Evolutionary conservation across 306 rosid genomes (phyloP).

Genomic region (Sicyos edulis): DNA sequence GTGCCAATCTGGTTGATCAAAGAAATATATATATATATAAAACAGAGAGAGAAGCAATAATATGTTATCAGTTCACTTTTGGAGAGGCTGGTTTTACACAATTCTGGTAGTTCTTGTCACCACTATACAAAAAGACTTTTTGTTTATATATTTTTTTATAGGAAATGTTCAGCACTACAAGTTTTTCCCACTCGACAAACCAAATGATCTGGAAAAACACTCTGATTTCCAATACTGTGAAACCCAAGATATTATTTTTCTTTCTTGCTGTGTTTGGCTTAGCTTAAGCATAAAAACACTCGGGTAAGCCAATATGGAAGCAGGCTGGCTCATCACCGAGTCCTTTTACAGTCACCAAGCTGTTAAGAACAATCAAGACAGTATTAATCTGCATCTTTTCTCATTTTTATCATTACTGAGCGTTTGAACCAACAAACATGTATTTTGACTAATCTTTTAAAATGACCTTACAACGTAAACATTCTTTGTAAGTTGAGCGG

Average conservation of each 20-base stretch:
- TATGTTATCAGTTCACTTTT: constrained; percentile 12
- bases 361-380: constrained; percentile 3
- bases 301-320: constrained; percentile 3
- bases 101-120: constrained; percentile 18
- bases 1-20: not conserved
- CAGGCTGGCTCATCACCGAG: constrained; percentile 1
- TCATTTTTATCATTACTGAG: not conserved
- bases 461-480: not conserved
- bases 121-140: constrained; percentile 1
- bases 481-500: constrained; percentile 4
- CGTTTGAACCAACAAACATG: not conserved
- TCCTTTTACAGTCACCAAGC: constrained; percentile 15
- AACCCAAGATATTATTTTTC: constrained; percentile 6
- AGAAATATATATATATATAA: constrained; percentile 13
- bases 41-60: not conserved
- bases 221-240: not conserved
- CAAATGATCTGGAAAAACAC: not conserved
- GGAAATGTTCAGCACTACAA: not conserved
- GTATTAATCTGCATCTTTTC: not conserved
- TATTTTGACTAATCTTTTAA: not conserved
- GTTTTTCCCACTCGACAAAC: not conserved
- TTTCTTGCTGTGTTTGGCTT: not conserved
- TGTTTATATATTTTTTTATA: not conserved
- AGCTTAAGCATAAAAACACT: not conserved
- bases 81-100: constrained; percentile 5